phyloP scores from a whole-genome alignment of 352 stramenopile genomes.

The Blastocystis sp. region DNA sequence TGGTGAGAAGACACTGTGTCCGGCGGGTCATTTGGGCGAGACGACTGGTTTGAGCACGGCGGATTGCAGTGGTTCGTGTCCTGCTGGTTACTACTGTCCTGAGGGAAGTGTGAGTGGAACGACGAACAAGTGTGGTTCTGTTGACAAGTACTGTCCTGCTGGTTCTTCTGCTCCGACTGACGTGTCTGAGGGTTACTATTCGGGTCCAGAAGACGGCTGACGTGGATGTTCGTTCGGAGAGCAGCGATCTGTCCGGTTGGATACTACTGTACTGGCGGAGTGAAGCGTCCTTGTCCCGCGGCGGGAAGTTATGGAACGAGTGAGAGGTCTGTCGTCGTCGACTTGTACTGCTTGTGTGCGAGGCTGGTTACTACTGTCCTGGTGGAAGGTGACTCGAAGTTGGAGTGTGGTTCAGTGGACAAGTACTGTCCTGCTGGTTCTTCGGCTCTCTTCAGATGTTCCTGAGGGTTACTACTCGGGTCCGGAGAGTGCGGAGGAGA shows the following conservation, averaged over 20 bases:
- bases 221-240: background rate
- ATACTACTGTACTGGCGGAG: conserved; percentile 18
- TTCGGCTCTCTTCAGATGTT: too few species aligned
- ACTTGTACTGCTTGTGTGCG: conserved; percentile 9
- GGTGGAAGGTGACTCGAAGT: background rate
- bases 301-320: conserved; percentile 15
- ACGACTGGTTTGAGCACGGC: background rate
- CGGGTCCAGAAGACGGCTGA: background rate
- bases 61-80: conserved; percentile 21
- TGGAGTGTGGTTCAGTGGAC: too few species aligned
- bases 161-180: background rate
- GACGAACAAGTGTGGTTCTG: conserved; percentile 16
- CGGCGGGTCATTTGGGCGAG: background rate
- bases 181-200: conserved; percentile 3
- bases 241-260: conserved; percentile 1
- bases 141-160: conserved; percentile 21
- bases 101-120: background rate
- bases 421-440: too few species aligned
- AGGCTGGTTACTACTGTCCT: conserved; percentile 33
- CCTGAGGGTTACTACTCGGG: too few species aligned
- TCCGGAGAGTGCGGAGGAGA: too few species aligned
- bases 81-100: conserved; percentile 40
- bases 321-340: background rate
- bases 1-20: background rate
- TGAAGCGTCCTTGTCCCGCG: background rate